Percentiles rank a stretch among this genome's conserved stretches.
These are phyloP conservation scores for Citeromyces nyonsensis DNA, from an alignment of 805 yeast species.

Conservation along the genomic window DNA sequence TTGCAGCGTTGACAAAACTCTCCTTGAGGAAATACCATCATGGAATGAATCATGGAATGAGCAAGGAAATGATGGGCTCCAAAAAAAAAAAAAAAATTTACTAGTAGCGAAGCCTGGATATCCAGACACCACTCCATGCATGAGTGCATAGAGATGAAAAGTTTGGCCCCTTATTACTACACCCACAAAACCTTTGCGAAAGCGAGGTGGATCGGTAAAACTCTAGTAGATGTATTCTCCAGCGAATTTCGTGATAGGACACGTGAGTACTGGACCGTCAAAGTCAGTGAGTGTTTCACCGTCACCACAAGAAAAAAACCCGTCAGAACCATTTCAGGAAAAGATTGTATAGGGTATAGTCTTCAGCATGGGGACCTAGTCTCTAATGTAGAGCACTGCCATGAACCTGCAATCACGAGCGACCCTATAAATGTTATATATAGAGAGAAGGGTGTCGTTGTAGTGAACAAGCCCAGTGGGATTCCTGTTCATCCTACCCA, in stretches of 20 bases:
- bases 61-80: too few relatives aligned
- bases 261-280: slow-evolving; percentile 10
- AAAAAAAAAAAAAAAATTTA: too few relatives aligned
- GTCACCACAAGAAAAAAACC: not conserved
- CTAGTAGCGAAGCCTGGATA: too few relatives aligned
- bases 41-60: too few relatives aligned
- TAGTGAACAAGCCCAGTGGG: slow-evolving; percentile 35
- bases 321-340: not conserved
- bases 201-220: slow-evolving; percentile 25
- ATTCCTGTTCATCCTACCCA: slow-evolving; percentile 39
- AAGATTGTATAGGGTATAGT: slow-evolving; percentile 2
- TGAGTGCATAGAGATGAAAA: too few relatives aligned
- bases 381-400: slow-evolving; percentile 11
- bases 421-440: slow-evolving; percentile 10
- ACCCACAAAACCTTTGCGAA: slow-evolving; percentile 20
- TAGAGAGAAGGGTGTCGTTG: slow-evolving; percentile 21
- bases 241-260: slow-evolving; percentile 20
- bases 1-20: too few relatives aligned
- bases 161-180: slow-evolving; percentile 23
- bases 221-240: slow-evolving; percentile 20
- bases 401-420: slow-evolving; percentile 9
- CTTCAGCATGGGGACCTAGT: slow-evolving; percentile 13
- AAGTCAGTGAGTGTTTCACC: slow-evolving; percentile 8
- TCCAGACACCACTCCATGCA: too few relatives aligned
- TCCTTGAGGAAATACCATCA: too few relatives aligned